These are phyloP conservation scores for Lodderomyces parapsilosis DNA, from an alignment of 1,139 yeast species.

Conservation along the genomic window DNA sequence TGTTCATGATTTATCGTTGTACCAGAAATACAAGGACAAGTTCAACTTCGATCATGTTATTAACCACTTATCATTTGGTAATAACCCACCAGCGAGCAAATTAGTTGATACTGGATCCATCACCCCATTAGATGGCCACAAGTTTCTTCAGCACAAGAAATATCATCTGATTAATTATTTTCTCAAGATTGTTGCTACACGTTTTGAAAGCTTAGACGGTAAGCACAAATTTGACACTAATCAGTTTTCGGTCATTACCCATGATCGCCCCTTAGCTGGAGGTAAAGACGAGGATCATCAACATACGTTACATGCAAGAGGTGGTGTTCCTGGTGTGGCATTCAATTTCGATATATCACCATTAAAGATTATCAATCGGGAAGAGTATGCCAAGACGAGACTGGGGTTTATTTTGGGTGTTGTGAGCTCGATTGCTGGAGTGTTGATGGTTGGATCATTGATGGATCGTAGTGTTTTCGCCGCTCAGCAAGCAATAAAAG, in stretches of 20 bases:
- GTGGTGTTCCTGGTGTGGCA: constrained; percentile 90
- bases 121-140: constrained; percentile 70
- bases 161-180: constrained; percentile 73
- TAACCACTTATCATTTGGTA: constrained; percentile 82
- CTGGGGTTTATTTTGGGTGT: constrained; percentile 84
- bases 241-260: constrained; percentile 88
- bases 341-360: constrained; percentile 92
- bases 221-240: constrained; percentile 66
- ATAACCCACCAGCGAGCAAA: constrained; percentile 29
- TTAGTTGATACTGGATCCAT: constrained; percentile 35
- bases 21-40: constrained; percentile 49
- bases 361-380: constrained; percentile 82
- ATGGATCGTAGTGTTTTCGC: constrained; percentile 87
- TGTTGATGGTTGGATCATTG: constrained; percentile 86
- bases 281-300: constrained; percentile 92
- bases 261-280: constrained; percentile 80
- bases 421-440: constrained; percentile 89
- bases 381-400: constrained; percentile 76
- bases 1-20: constrained; percentile 81
- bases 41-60: constrained; percentile 72
- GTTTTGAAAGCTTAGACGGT: constrained; percentile 67
- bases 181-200: constrained; percentile 86
- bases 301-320: constrained; percentile 76
- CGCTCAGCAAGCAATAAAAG: constrained; percentile 76
- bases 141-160: constrained; percentile 45